Conservation (phyloP, 129 eudicot species). For the Helichrysum umbraculigerum region DNA sequence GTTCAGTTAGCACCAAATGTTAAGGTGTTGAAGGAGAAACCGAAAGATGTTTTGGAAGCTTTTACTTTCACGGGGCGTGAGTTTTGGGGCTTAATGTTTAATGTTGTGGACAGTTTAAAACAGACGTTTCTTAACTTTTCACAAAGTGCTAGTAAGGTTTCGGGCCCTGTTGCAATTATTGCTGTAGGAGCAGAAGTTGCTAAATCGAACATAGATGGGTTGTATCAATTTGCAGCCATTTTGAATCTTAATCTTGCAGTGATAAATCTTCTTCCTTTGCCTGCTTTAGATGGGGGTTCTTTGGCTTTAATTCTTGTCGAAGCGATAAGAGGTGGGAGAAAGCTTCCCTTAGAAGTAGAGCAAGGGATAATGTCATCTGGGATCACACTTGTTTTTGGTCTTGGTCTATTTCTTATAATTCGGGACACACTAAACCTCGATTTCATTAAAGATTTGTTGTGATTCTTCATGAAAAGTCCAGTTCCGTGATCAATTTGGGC, state of each 20-base stretch:
- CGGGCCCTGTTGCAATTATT: slow-evolving; percentile 92
- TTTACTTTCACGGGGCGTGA: slow-evolving; percentile 69
- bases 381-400: slow-evolving; percentile 62
- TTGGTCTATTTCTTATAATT: slow-evolving; percentile 74
- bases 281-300: slow-evolving; percentile 90
- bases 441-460: slow-evolving; percentile 72
- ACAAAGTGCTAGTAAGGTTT: slow-evolving; percentile 77
- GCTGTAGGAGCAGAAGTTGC: slow-evolving; percentile 98
- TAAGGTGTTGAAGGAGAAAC: slow-evolving; percentile 60
- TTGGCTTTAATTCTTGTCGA: slow-evolving; percentile 81
- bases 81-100: slow-evolving; percentile 72
- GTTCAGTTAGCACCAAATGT: slow-evolving; percentile 80
- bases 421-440: slow-evolving; percentile 88
- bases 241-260: slow-evolving; percentile 91
- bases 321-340: slow-evolving; percentile 61
- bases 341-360: slow-evolving; percentile 77
- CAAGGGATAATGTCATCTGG: slow-evolving; percentile 96
- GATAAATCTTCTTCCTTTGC: slow-evolving; percentile 85
- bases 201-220: slow-evolving; percentile 67
- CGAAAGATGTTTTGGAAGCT: slow-evolving; percentile 58
- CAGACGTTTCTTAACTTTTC: slow-evolving; percentile 82
- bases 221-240: slow-evolving; percentile 89
- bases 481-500: background rate
- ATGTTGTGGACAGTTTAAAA: slow-evolving; percentile 77
- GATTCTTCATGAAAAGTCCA: background rate